Base-by-base conservation (phyloP, 345 rosid genomes). In the Abelmoschus esculentus region DNA sequence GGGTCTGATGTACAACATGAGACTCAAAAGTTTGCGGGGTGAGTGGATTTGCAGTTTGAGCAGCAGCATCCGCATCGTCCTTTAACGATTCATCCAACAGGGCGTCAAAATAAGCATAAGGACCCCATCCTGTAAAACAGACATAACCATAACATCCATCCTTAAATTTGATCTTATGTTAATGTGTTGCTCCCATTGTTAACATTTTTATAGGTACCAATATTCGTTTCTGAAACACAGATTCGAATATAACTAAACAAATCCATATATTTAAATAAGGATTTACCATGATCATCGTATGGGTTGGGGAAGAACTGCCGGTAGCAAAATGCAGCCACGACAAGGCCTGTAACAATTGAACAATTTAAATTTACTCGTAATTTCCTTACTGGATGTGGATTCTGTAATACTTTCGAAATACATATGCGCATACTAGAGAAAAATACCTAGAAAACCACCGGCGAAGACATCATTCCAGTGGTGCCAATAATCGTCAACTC, bases 401-500 rank as follows among this genome's bases (percentile, higher is more conserved):
- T 40, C 44, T 40, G 11, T 40, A 40, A 8, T 38, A 6, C 42
- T 38, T 40, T 9, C 46, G 13, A 9, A 42, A 42, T 2, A 42
- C 3, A 42, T 10, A 42, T 10, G 46, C 11, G 3, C 13, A 9
- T 42, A 1, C 3, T 9, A 42, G 46, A 42, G 46, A 42, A 9
- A 42, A 42, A 42, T 42, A 42, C 97, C 97, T 22, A 92, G 71
- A 44, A 92, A 78, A 60, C 86, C 89, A 54, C 96, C 98, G 6
- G 90, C 87, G 26, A 90, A 86, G 17, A 92, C 96, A 55, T 90
- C 96, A 57, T 88, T 86, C 98, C 96, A 92, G 19, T 92, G 96
- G 62, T 90, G 98, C 92, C 89, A 76, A 32, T 92, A 90, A 76
- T 92, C 96, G 79, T 86, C 92, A 29, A 92, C 95, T 19, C 96